Evolutionary conservation across 768 basidiomycete species (phyloP), one percentile per base, ranked within the genome.

Genomic region (Leccinum boreale): DNA sequence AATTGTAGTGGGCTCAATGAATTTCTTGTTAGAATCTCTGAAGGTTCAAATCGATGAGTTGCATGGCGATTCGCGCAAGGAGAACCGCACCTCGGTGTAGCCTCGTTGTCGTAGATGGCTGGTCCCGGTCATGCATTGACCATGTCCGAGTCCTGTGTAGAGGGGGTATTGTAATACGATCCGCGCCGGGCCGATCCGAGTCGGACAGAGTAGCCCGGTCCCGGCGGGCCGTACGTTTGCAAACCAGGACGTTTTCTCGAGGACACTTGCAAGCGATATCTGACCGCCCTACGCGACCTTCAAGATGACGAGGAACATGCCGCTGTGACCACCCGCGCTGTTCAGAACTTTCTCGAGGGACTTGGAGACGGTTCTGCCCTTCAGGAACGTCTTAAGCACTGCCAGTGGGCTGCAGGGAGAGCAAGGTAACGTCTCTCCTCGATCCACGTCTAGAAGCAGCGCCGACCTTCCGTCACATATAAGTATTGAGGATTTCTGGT

Each of bases 401-500:
- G n/a, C n/a, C n/a, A 85, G 56, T 98, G 94, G 79, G 90, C 92
- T 1, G 74, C 81, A 64, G 79, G 76, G 53, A 86, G 81, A 73
- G 84, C 77, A 50, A 92, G 89, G 87, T 88, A 52, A 14, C n/a
- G 81, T 71, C 29, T 9, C 5, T 23, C 12, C 29, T 5, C 7
- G 21, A 33, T 33, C 11, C 5, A 23, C 17, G 24, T 12, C 23
- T 28, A 7, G 10, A 52, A 19, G 10, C 42, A 19, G n/a, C 8
- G 29, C 52, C 48, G 24, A 47, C 8, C 6, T 45, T 35, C 58
- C 4, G 57, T 63, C 49, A n/a, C 24, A 11, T 56, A 93, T 97
- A 96, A 11, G 1, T 68, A 95, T 97, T 67, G 94, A 98, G 65
- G 95, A 97, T 65, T 98, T 97, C 74, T 97, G 96, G 93, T 91